Evolutionary conservation across 768 basidiomycete genomes (phyloP), one percentile per base, ranked within the genome.

Genomic region (Tulasnella sp.): DNA sequence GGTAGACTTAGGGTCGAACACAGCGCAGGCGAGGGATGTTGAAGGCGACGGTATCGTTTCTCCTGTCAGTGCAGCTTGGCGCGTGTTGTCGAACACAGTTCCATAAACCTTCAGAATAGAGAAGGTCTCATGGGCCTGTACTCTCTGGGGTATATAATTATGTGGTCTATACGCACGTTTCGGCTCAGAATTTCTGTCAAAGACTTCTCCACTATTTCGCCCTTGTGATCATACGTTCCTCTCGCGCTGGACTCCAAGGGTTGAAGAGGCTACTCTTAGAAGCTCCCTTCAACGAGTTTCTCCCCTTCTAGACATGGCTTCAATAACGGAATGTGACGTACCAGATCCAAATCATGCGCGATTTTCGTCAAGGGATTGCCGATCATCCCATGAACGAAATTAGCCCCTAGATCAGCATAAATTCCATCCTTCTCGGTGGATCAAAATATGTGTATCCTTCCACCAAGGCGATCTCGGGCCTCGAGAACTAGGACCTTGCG

Each of bases 381-480:
- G 32, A 48, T 30, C 4, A 63, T 38, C 1, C 63, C 63, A 38
- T 63, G 63, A 4, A 63, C 45, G 23, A 61, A 63, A 34, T 59
- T 63, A 19, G 63, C 63, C 2, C 63, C 63, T 19, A 49, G 32
- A 47, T 63, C 62, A 10, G 34, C 51, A 32, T 26, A 50, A 23
- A 43, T 26, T 19, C 38, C 53, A 13, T 51, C 52, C 15, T 61
- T 59, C 38, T 49, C 48, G 7, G 5, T 5, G 9, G 51, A 51
- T 3, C 50, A 23, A 19, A 48, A 41, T 3, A 58, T 63, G 21
- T 56, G 43, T 3, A 63, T 50, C 47, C 63, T 29, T 29, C 63
- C 63, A 4, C 63, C 63, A 11, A 63, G 47, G 3, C 63, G 26
- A 27, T 63, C 60, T 32, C 63, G n/a, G 3, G 63, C 63, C 38